Evolutionary conservation across 495 filamentous ascomycete genomes (phyloP), one percentile per base, ranked within the genome.

Genomic region (Jackrogersella multiformis): DNA sequence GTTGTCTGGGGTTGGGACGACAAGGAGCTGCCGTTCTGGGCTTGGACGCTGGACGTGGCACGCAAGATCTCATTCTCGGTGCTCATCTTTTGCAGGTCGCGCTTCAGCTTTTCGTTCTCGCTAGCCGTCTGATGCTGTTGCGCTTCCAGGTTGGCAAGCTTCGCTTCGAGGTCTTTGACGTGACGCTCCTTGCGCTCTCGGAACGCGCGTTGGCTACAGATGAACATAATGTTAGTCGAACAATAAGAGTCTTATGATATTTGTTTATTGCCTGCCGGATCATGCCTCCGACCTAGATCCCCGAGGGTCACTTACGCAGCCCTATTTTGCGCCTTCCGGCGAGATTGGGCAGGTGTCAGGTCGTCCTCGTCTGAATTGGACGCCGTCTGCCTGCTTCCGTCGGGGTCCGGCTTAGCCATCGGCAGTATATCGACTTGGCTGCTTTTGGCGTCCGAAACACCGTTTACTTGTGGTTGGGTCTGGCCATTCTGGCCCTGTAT

Each of bases 151-250:
- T 82, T 85, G 56, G 86, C 88, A 35, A 97, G 88, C 72, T 96
- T 95, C 51, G 87, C 84, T 78, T 98, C 94, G 28, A 98, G 89
- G 56, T 97, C 92, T 74, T 91, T 91, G 48, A 97, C 92, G 70
- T 96, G 94, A 41, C 89, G 87, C 74, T 97, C 95, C 78, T 97
- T 99, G 66, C 95, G 90, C 76, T 99, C 95, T 58, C 95, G 92
- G 76, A 97, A 99, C 45, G 95, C 95, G 72, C 95, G 89, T 81
- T 99, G 95, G 30, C 94, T 97, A 60, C 8, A 61, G 0, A 46
- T 26, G 5, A 21, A 34, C 1, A 8, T 2, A n/a, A 12, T 42
- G 64, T 76, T 64, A 69, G 69, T 44, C 16, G 56, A 48, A 32
- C 2, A 12, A 4, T 16, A 9, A 23, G 32, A 45, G n/a, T n/a